Evolutionary conservation across 345 rosid species (phyloP), one percentile per base, ranked within the genome.

Genomic region (Boechera divaricarpa): DNA sequence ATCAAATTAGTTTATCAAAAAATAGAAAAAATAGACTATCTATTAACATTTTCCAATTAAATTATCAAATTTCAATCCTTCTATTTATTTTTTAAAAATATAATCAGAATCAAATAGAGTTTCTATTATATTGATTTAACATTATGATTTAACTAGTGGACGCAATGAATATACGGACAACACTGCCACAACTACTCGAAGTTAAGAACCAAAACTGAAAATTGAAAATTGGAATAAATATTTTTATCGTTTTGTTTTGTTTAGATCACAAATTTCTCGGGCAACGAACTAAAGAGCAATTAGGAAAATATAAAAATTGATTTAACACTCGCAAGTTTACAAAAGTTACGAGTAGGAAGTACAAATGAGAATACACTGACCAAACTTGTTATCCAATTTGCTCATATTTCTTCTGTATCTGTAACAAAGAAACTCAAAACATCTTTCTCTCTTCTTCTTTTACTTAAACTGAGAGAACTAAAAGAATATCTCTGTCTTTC

Each of bases 371-470:
- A 3, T 44, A 41, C 44, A 41, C 13, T 35, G 38, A 35, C 38
- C 38, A 35, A 35, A 38, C 67, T 47, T 58, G 16, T 31, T 76
- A 62, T 76, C 63, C 69, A 76, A 52, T 15, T 9, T 69, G 56
- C 57, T 63, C 9, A 62, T 47, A 31, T 51, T 32, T 63, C 60
- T 70, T 70, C 42, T 63, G 53, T 77, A 56, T 70, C 13, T 3
- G 24, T 69, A 70, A 54, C 51, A 77, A 63, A 69, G 63, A 61
- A 62, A 69, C 57, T 44, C 63, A 60, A 69, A 60, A 69, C 58
- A 13, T 63, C 53, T 36, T 76, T 41, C 48, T 76, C 58, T 61
- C 58, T 69, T 76, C 5, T 32, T 31, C 52, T 45, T 35, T 59
- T 10, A 33, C 33, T 63, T 60, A 2, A 54, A 44, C 6, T 6